Conservation (phyloP, 495 filamentous ascomycete species). For the Darksidea phi region DNA sequence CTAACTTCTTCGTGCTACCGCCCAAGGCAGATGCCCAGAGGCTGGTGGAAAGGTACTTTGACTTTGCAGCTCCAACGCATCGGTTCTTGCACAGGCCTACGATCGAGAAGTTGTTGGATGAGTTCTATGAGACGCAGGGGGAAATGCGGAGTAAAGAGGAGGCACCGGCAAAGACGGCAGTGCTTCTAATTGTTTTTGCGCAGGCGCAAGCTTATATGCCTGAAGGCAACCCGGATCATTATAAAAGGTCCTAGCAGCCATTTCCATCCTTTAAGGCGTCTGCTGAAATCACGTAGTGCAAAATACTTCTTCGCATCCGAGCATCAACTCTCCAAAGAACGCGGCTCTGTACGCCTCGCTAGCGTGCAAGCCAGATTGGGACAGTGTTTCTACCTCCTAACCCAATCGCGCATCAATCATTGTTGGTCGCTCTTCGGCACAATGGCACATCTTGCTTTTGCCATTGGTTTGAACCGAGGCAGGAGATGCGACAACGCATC, state of each 20-base stretch:
- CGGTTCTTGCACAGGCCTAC: constrained; percentile 45
- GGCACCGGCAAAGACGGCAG: constrained; percentile 8
- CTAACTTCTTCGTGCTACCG: constrained; percentile 26
- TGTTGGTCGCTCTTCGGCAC: constrained; percentile 45
- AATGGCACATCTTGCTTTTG: constrained; percentile 22
- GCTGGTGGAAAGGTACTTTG: constrained; percentile 43
- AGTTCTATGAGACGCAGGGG: constrained; percentile 40
- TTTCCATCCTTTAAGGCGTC: not conserved
- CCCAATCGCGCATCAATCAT: constrained; percentile 45
- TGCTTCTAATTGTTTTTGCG: constrained; percentile 33
- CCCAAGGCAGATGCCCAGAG: constrained; percentile 30
- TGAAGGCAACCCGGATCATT: not conserved
- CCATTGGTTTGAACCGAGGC: constrained; percentile 21
- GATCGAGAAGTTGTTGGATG: constrained; percentile 39
- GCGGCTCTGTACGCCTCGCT: constrained; percentile 39
- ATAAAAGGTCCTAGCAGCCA: not conserved
- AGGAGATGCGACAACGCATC: not conserved
- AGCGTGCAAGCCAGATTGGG: constrained; percentile 45
- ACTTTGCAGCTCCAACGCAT: constrained; percentile 41
- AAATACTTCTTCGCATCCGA: constrained; percentile 42
- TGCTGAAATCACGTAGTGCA: constrained; percentile 2
- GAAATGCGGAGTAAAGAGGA: constrained; percentile 26
- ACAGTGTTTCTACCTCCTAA: constrained; percentile 46
- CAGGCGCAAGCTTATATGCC: constrained; percentile 25
- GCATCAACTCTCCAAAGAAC: constrained; percentile 41